Base-by-base conservation (phyloP, 805 yeast genomes). In the Spathaspora sp. region DNA sequence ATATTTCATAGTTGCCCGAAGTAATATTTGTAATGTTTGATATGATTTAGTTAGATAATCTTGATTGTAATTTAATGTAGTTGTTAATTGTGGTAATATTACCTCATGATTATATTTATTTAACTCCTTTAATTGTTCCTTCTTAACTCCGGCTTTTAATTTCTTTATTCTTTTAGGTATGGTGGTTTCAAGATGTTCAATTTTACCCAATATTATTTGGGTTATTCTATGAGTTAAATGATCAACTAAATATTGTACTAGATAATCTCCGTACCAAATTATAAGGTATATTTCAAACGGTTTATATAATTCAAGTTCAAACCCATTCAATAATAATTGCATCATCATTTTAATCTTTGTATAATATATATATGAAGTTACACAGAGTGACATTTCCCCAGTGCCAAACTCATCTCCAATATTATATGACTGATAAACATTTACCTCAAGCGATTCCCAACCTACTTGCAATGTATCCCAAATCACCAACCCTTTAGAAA, bases 391-490 rank as follows among this genome's bases (percentile, higher is more conserved):
- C 0, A 81, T 74, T 14, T 66, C 71, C 6, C 63, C 65, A 5
- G 44, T 45, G n/a, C 63, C 70, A 9, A 73, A 51, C 40, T 58
- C 60, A 19, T 75, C 75, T n/a, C 75, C 76, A 40, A 77, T 58
- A 19, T 69, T 68, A 53, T 66, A 71, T 4, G 62, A 59, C 5
- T 64, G 56, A 35, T 60, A 66, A 7, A 79, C 51, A 6, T 71
- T 73, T 14, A 75, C 56, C 62, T 90, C 97, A 38, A 84, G 72
- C 5, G 72, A 67, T 60, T 89, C 96, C 49, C 87, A 77, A 42
- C 78, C 77, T 9, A 87, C 94, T 61, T 93, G 97, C 31, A 89
- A 69, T 1, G 90, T 77, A 66, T 93, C 97, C 87, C 93, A 89
- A 57, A 45, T 78, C 60, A 50, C 83, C 61, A 60, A 78, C 72